A percentile compares a stretch with the other conserved stretches of the same genome.
phyloP scores from a whole-genome alignment of 2,329 filamentous ascomycete species.

The Teratosphaeria gauchensis region DNA sequence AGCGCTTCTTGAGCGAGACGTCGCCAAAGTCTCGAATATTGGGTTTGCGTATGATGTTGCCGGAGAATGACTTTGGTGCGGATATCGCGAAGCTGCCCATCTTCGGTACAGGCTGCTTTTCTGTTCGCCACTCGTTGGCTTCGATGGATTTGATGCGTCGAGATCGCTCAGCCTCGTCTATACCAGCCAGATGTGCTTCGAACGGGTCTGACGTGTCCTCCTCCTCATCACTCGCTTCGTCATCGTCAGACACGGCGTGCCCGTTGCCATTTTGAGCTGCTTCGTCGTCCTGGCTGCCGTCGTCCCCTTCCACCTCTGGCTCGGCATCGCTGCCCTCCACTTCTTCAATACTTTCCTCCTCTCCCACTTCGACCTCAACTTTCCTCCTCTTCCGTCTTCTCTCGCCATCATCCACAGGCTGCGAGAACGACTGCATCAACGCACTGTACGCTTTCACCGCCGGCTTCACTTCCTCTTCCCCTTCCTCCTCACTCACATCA shows the following conservation, averaged over 20 bases:
- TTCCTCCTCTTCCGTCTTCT: constrained; percentile 47
- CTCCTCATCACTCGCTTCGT: constrained; percentile 12
- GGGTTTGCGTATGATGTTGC: constrained; percentile 5
- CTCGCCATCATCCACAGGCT: constrained; percentile 29
- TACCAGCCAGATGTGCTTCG: constrained; percentile 65
- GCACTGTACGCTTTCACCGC: constrained; percentile 43
- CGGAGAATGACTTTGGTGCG: constrained; percentile 7
- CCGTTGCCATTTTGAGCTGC: constrained; percentile 38
- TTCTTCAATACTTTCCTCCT: constrained; percentile 26
- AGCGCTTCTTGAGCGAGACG: constrained; percentile 60
- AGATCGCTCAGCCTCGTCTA: constrained; percentile 52
- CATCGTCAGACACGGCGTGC: constrained; percentile 14
- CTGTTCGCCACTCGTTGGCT: constrained; percentile 38
- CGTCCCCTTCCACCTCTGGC: constrained; percentile 32
- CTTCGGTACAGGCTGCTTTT: constrained; percentile 10
- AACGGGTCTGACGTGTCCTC: constrained; percentile 55
- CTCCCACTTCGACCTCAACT: constrained; percentile 26
- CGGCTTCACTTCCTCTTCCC: constrained; percentile 15
- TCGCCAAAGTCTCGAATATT: constrained; percentile 17
- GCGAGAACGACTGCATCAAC: constrained; percentile 46
- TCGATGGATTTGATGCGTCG: constrained; percentile 39
- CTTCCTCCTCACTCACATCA: constrained; percentile 18
- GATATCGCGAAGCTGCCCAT: constrained; percentile 12
- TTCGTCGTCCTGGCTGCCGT: constrained; percentile 41
- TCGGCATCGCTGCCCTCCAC: constrained; percentile 19